Evolutionary conservation across 1,139 yeast species (phyloP).

Genomic region (Taphrina betulina): DNA sequence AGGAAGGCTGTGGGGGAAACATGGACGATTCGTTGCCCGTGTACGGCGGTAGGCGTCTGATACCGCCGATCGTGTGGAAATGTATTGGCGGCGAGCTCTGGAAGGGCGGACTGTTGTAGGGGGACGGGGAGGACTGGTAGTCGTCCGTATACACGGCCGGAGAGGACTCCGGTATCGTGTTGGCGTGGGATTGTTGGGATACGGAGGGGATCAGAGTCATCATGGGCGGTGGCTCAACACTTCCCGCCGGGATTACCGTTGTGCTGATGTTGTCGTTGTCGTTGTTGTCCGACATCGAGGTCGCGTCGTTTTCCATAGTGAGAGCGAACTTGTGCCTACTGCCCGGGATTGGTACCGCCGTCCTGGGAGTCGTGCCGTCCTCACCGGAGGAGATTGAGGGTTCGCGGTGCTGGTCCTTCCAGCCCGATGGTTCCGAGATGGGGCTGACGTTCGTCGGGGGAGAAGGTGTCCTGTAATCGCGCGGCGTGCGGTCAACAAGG

Average conservation of each 20-base stretch:
- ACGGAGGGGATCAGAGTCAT: slow-evolving; percentile 10
- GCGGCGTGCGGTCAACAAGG: slow-evolving; percentile 10
- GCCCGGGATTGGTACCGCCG: slow-evolving; percentile 27
- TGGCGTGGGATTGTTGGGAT: slow-evolving; percentile 26
- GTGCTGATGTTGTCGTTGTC: background rate
- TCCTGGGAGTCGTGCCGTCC: slow-evolving; percentile 10
- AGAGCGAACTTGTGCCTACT: background rate
- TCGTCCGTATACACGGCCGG: slow-evolving; percentile 26
- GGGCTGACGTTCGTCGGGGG: slow-evolving; percentile 22
- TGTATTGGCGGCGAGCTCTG: slow-evolving; percentile 30
- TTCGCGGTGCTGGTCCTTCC: background rate
- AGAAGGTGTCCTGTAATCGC: slow-evolving; percentile 26
- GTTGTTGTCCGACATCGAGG: background rate
- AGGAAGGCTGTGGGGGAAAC: slow-evolving; percentile 17
- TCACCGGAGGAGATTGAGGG: too few species aligned
- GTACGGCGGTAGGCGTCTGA: background rate
- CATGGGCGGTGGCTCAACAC: slow-evolving; percentile 24
- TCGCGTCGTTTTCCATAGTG: slow-evolving; percentile 1
- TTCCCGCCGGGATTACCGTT: background rate
- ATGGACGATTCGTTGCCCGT: slow-evolving; percentile 4
- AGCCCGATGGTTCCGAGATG: slow-evolving; percentile 12
- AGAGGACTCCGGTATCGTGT: slow-evolving; percentile 25
- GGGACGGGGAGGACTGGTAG: slow-evolving; percentile 24
- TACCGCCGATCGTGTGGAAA: background rate
- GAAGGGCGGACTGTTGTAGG: slow-evolving; percentile 25